Conservation (phyloP, 257 asterid genomes). For the Solanum verrucosum region DNA sequence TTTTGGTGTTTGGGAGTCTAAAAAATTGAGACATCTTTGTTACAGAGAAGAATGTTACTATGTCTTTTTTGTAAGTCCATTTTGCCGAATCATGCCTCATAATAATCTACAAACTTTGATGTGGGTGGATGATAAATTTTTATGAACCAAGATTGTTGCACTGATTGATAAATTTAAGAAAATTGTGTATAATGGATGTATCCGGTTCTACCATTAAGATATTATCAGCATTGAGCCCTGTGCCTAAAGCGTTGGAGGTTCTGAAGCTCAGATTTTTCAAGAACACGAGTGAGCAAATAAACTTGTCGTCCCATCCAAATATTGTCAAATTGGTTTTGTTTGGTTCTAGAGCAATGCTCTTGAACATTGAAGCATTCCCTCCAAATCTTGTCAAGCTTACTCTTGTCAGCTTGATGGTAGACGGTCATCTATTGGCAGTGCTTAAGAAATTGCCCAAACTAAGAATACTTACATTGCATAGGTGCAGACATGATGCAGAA, state of each 20-base stretch:
- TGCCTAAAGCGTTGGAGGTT: neutral
- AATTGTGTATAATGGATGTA: neutral
- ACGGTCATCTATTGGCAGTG: too few relatives aligned
- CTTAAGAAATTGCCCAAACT: too few relatives aligned
- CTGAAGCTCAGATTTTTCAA: neutral
- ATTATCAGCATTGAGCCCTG: too few relatives aligned
- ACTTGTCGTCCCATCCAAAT: neutral
- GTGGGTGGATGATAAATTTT: neutral
- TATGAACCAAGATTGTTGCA: neutral
- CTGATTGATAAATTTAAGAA: neutral
- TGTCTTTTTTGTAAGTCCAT: neutral
- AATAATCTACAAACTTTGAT: neutral
- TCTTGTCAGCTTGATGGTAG: too few relatives aligned
- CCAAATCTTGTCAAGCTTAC: too few relatives aligned
- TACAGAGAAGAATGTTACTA: neutral
- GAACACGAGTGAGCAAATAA: neutral
- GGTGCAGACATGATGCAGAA: too few relatives aligned
- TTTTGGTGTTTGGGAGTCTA: neutral
- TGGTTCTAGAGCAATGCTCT: too few relatives aligned
- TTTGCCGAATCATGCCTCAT: neutral
- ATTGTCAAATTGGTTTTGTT: neutral
- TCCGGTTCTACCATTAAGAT: neutral
- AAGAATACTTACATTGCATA: too few relatives aligned
- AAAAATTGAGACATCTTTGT: too few relatives aligned
- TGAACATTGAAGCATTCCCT: too few relatives aligned